Base-by-base conservation (phyloP, 2,329 filamentous ascomycete species). In the Myriosclerotinia curreyana region DNA sequence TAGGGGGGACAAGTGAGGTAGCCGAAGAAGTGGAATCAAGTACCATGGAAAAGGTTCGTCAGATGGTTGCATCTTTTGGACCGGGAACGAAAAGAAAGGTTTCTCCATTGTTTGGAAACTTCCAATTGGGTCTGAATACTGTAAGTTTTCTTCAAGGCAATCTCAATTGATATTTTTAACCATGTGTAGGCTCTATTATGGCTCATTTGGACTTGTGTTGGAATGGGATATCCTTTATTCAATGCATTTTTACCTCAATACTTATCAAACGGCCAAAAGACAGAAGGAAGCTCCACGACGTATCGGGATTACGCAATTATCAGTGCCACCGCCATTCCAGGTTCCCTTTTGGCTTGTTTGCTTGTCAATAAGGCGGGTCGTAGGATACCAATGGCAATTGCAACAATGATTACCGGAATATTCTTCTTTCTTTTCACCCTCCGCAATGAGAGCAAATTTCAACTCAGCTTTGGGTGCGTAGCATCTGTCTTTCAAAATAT, bases 191-290 rank as follows among this genome's bases (percentile, higher is more conserved):
- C 68, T 4, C 76, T 86, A 28, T 79, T 94, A 55, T 92, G 89
- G 89, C 90, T 92, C 76, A 87, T 86, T 74, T 96, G 91, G 91
- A 82, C 87, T 0, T 87, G 85, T 17, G 93, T 96, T 69, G 91
- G 91, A 66, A 89, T 96, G 85, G 91, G 87, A 3, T 96, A 94
- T 72, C 91, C 91, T 0, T 83, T 96, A 1, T 96, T 94, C 82
- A 95, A 95, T 75, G 89, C 90, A 60, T 96, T 96, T 77, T 81
- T 96, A n/a, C 92, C 92, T 0, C 90, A 95, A 70, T 95, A 95
- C 73, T 84, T 96, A 65, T 84, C 86, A 31, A 83, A 86, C 64
- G 82, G 84, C 34, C 79, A 78, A 20, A 69, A 71, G 42, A 70
- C 67, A 40, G 71, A 82, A 62, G 79, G 80, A 4, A 73, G 75